Evolutionary conservation across 2,329 filamentous ascomycete species (phyloP), one percentile per base, ranked within the genome.

Genomic region (Aspergillus novoparasiticus): DNA sequence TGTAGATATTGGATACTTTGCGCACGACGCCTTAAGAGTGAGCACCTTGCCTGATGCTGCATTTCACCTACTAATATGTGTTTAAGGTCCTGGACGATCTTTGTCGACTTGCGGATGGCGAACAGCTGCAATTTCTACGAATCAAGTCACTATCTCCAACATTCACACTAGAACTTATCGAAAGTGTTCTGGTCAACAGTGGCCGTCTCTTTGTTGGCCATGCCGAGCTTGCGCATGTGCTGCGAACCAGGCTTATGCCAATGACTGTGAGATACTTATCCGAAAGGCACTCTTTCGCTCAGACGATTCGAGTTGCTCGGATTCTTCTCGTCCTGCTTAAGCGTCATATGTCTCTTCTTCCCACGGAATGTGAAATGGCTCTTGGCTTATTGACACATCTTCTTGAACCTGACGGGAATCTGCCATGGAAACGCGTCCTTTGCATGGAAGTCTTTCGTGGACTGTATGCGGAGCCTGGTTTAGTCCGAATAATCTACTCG

Each of bases 371-470:
- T 64, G 92, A 94, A 57, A 91, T 94, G 72, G 90, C 92, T 0
- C 81, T 98, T 21, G 89, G 90, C 16, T 85, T 96, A 26, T 80
- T 98, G 50, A 96, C 92, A 2, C 91, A 96, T 67, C 86, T 96
- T 66, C 84, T 98, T 16, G 95, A 99, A 72, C 91, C 94, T 57
- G 95, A 98, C 66, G 81, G 82, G 16, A 88, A 90, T 2, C 84
- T 88, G 0, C 73, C 89, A 5, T 99, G 96, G 95, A 97, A 94
- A 76, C 86, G 94, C 62, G 89, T 92, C 0, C 79, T 98, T 6
- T 96, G 93, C 66, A 92, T 99, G 86, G 95, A 99, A 74, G 87
- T 97, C 0, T 92, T 97, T 70, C 87, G 92, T 61, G 90, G 90
- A 8, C 86, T 98, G 8, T 97, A 97, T 77, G 85, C 90, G 0